Conservation (phyloP, 257 asterid genomes). For the Nicotiana tabacum region DNA sequence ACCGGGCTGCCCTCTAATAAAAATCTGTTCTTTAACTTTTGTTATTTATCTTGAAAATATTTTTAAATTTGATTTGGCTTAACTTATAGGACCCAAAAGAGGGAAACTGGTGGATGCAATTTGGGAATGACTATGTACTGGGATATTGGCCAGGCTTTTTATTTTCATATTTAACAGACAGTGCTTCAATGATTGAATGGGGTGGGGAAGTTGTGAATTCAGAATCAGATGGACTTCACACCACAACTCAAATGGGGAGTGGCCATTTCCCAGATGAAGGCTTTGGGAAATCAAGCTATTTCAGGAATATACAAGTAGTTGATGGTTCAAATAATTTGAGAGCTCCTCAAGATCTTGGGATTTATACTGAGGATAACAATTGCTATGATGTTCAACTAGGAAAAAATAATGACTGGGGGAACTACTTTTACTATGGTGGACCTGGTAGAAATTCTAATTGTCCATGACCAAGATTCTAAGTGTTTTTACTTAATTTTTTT, state of each 20-base stretch:
- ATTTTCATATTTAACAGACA: constrained; percentile 53
- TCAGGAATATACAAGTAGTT: constrained; percentile 66
- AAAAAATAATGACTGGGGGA: constrained; percentile 58
- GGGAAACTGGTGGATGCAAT: constrained; percentile 87
- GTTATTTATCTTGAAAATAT: background rate
- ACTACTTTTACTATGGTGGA: constrained; percentile 75
- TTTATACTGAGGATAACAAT: constrained; percentile 54
- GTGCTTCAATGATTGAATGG: constrained; percentile 80
- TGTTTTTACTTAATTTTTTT: background rate
- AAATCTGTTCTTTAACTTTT: background rate
- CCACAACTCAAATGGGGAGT: constrained; percentile 91
- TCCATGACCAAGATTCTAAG: constrained; percentile 23
- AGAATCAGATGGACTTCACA: constrained; percentile 61
- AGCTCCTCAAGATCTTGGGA: constrained; percentile 46
- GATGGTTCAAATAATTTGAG: constrained; percentile 65
- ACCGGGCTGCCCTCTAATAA: background rate
- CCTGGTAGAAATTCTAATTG: constrained; percentile 76
- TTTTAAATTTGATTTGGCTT: background rate
- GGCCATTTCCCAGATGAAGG: constrained; percentile 86
- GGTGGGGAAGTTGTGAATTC: constrained; percentile 90
- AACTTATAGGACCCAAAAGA: constrained; percentile 59
- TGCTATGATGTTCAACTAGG: constrained; percentile 65
- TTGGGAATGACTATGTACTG: constrained; percentile 48
- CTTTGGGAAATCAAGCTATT: constrained; percentile 64
- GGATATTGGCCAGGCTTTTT: constrained; percentile 79